Evolutionary conservation across 768 basidiomycete species (phyloP), one percentile per base, ranked within the genome.

Genomic region (Kwoniella sp.): DNA sequence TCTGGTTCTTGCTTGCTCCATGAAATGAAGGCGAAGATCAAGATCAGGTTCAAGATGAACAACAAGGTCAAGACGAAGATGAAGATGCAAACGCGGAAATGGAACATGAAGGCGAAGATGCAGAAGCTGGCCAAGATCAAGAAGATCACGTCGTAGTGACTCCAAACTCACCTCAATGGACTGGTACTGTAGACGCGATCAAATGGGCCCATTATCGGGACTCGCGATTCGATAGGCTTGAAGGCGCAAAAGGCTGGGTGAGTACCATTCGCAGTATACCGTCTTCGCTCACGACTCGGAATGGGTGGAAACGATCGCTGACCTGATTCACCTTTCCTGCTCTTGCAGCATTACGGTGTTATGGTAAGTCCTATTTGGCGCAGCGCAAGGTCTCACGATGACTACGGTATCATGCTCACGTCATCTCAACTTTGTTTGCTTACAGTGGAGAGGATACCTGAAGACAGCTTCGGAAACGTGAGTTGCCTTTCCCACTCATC

Each of bases 391-490:
- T 34, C 7, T 34, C 34, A 34, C 5, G 34, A 37, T 37, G 34
- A 5, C 13, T 37, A 13, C 34, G 34, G 7, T 37, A 13, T 3
- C 4, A 3, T 45, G 41, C 41, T 45, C 41, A 45, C 15, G 41
- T 45, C 41, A 45, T 51, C 13, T 51, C 13, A 28, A 20, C 20
- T 15, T 45, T 45, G 3, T 20, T 17, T 7, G 15, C 9, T 45
- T 3, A 45, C 45, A 72, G 70, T 74, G 73, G 73, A 68, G 66
- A 53, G 71, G 69, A 0, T 74, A 68, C 54, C 64, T 74, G 2
- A 74, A 74, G 54, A 63, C 65, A 20, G 37, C 38, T 4, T 71
- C 67, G 9, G 73, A 74, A 31, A 69, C 66, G 67, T 69, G 55
- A 50, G 68, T 65, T 13, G 23, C 8, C 25, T 28, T 45, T 23